These are phyloP conservation scores for Myriangium duriaei DNA, from an alignment of 2,329 filamentous ascomycete genomes.

Conservation along the genomic window DNA sequence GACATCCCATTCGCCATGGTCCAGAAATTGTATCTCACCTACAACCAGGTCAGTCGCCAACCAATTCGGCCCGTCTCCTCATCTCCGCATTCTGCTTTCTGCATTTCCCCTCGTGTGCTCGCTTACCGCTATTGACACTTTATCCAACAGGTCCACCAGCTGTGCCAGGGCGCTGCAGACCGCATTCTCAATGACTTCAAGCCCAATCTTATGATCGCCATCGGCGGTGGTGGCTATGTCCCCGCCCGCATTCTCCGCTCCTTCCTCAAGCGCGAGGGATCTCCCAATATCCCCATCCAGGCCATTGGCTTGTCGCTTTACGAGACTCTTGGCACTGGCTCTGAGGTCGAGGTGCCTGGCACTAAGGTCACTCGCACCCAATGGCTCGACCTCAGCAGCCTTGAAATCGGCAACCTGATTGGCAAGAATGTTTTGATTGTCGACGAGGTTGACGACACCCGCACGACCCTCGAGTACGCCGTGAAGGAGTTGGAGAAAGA, in stretches of 20 bases:
- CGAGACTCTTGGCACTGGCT: slow-evolving; percentile 56
- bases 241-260: slow-evolving; percentile 93
- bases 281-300: slow-evolving; percentile 95
- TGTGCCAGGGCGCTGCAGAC: slow-evolving; percentile 77
- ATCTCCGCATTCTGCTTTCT: too few species aligned
- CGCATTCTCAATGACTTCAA: slow-evolving; percentile 74
- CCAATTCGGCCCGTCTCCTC: neutral
- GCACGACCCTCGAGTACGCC: slow-evolving; percentile 87
- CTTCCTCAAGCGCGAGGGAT: slow-evolving; percentile 81
- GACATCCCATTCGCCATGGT: slow-evolving; percentile 29
- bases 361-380: slow-evolving; percentile 95
- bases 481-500: slow-evolving; percentile 92
- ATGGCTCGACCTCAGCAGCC: slow-evolving; percentile 83
- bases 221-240: slow-evolving; percentile 93
- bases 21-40: slow-evolving; percentile 79
- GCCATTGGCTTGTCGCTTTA: slow-evolving; percentile 96
- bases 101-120: too few species aligned
- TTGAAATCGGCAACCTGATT: slow-evolving; percentile 79
- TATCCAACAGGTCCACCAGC: slow-evolving; percentile 73
- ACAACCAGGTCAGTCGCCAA: slow-evolving; percentile 57
- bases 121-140: neutral
- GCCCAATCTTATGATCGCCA: slow-evolving; percentile 95
- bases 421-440: slow-evolving; percentile 88
- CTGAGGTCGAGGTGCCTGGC: slow-evolving; percentile 59
- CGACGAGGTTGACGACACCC: slow-evolving; percentile 90